Conservation (phyloP, 176 grass and related monocot genomes). For the Cenchrus purpureus region DNA sequence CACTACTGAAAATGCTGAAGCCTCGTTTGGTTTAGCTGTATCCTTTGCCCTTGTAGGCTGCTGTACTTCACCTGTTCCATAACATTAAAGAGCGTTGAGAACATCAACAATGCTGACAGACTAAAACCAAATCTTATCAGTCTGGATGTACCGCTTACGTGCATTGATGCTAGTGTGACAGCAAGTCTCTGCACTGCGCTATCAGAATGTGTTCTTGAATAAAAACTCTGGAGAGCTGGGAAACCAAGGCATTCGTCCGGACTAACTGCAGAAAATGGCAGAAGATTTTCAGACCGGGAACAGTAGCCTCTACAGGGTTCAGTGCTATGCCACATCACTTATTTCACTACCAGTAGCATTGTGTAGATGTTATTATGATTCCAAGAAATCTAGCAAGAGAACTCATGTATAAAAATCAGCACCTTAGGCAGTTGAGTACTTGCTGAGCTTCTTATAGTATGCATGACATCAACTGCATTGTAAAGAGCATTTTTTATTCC, state of each 20-base stretch:
- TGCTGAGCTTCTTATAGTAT: too few relatives aligned
- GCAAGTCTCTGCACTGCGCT: conserved; percentile 57
- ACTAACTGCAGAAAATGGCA: too few relatives aligned
- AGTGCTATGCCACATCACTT: too few relatives aligned
- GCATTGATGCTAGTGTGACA: conserved; percentile 63
- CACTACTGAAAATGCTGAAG: background rate
- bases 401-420: too few relatives aligned
- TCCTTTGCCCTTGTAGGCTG: conserved; percentile 58
- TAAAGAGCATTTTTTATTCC: too few relatives aligned
- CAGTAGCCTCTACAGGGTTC: too few relatives aligned
- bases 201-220: conserved; percentile 57
- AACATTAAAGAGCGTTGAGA: conserved; percentile 30
- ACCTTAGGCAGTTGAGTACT: too few relatives aligned
- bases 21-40: conserved; percentile 42
- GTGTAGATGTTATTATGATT: too few relatives aligned
- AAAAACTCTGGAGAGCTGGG: conserved; percentile 55
- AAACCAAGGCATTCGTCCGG: conserved; percentile 23
- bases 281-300: too few relatives aligned
- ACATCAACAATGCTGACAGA: background rate
- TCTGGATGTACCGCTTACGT: conserved; percentile 53
- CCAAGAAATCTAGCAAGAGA: too few relatives aligned
- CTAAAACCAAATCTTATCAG: background rate
- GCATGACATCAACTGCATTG: too few relatives aligned
- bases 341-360: too few relatives aligned
- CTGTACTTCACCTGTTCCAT: conserved; percentile 55